Base-by-base conservation (phyloP, 139 green algal genomes). In the Parachlorella kessleri region DNA sequence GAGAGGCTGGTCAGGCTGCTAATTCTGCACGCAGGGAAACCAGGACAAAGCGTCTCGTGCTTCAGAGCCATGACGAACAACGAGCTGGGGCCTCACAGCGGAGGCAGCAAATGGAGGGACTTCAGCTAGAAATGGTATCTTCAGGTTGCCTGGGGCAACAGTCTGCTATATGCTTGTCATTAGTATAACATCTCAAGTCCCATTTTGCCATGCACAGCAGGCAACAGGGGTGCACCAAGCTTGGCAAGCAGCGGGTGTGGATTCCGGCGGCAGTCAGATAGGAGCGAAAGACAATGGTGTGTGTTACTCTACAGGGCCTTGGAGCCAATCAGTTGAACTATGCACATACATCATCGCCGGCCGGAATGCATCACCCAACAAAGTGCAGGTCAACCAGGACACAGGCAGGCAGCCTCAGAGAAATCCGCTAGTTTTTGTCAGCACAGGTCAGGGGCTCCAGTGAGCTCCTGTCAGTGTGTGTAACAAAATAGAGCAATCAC, bases 121-220 rank as follows among this genome's bases (percentile, higher is more conserved):
- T 21, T 68, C 28, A 30, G 28, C 14, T 10, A 68, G 10, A 28
- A 21, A 42, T 35, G 24, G 10, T 40, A 40, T 66, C 70, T 75
- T 75, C 70, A 75, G 10, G 42, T 40, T 65, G 41, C 41, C 41
- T 18, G 30, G 24, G 10, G 42, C 41, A 66, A 63, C 72, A 69
- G 36, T 85, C 75, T 54, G 84, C 77, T 85, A 88, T 87, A 89
- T 89, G 81, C 81, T 89, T 87, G 84, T 87, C 81, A 80, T 78
- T 65, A 41, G 18, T 36, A 53, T 65, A 41, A 55, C 32, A 83
- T 81, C 54, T 63, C 65, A n/a, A 86, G 76, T 41, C 76, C 48
- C 63, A 38, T 40, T 40, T 32, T 48, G 35, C 33, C 26, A 75
- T 14, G 37, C 66, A 68, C 69, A 32, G 28, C 21, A 30, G 7